Percentiles rank a stretch among this genome's conserved stretches.
These are phyloP conservation scores for Fusarium lateritium DNA, from an alignment of 2,329 filamentous ascomycete species.

Conservation along the genomic window DNA sequence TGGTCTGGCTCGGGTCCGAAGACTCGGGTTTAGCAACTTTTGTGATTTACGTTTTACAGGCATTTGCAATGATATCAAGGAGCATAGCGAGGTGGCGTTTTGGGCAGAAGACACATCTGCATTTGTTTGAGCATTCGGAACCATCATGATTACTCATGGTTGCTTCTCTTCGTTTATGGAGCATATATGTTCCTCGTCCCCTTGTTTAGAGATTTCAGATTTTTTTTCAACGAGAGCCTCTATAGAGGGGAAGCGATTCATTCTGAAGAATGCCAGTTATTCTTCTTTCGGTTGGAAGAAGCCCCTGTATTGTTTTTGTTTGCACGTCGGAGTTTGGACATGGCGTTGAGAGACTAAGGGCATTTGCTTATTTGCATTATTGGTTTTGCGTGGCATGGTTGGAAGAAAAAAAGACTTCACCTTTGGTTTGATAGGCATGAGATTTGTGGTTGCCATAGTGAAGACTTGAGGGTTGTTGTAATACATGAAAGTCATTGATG, in stretches of 20 bases:
- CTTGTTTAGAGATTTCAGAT: slow-evolving; percentile 32
- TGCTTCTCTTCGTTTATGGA: slow-evolving; percentile 33
- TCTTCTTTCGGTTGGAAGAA: slow-evolving; percentile 18
- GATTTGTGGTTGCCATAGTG: slow-evolving; percentile 27
- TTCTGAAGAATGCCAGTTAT: slow-evolving; percentile 22
- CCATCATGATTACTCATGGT: slow-evolving; percentile 33
- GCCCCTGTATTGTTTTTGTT: slow-evolving; percentile 18
- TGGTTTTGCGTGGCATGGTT: slow-evolving; percentile 37
- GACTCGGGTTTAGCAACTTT: slow-evolving; percentile 34
- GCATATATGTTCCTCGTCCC: slow-evolving; percentile 21
- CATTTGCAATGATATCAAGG: slow-evolving; percentile 50
- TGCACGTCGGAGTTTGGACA: slow-evolving; percentile 34
- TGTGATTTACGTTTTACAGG: slow-evolving; percentile 42
- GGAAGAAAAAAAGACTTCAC: slow-evolving; percentile 46
- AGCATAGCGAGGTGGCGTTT: slow-evolving; percentile 61
- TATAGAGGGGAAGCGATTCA: slow-evolving; percentile 30
- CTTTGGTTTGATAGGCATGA: slow-evolving; percentile 23
- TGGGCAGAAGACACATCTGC: slow-evolving; percentile 45
- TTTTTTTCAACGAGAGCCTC: slow-evolving; percentile 21
- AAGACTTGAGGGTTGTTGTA: slow-evolving; percentile 33
- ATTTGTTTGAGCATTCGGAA: slow-evolving; percentile 45
- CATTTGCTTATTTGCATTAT: slow-evolving; percentile 27
- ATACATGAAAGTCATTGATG: slow-evolving; percentile 38
- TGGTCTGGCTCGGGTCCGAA: slow-evolving; percentile 36
- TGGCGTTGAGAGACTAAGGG: slow-evolving; percentile 36